Percentiles rank a stretch among this genome's conserved stretches.
These are phyloP conservation scores for Delphinella strobiligena DNA, from an alignment of 2,329 filamentous ascomycete species.

Conservation along the genomic window DNA sequence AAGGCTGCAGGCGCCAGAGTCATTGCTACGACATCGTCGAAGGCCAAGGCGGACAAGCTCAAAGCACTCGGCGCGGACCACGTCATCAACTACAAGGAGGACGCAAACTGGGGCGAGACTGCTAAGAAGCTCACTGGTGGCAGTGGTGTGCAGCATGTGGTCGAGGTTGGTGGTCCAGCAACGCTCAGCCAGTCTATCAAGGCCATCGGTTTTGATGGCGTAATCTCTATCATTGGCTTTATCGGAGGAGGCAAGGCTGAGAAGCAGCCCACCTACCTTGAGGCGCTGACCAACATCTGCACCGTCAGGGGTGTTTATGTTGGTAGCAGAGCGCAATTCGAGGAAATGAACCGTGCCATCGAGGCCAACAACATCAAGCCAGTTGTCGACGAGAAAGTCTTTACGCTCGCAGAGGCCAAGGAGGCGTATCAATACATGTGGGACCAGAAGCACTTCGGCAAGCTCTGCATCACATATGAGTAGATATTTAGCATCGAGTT, in stretches of 20 bases:
- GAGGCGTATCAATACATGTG: constrained; percentile 36
- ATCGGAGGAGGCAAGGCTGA: constrained; percentile 36
- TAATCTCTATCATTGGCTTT: constrained; percentile 47
- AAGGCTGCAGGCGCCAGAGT: constrained; percentile 43
- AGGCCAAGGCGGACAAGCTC: constrained; percentile 36
- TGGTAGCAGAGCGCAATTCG: constrained; percentile 42
- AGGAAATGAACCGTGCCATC: constrained; percentile 48
- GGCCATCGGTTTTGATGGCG: constrained; percentile 36
- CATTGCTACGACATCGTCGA: constrained; percentile 45
- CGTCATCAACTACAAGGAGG: constrained; percentile 45
- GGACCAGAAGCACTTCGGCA: constrained; percentile 38
- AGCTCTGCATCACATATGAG: constrained; percentile 27
- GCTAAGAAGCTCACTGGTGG: constrained; percentile 41
- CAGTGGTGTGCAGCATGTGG: constrained; percentile 47
- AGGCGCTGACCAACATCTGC: constrained; percentile 37
- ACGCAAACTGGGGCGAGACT: constrained; percentile 41
- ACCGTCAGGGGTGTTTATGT: constrained; percentile 47
- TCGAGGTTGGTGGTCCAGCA: constrained; percentile 55
- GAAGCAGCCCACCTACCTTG: constrained; percentile 40
- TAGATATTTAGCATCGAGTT: too few relatives aligned
- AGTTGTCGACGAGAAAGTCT: constrained; percentile 46
- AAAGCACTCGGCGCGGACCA: constrained; percentile 43
- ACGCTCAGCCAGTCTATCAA: constrained; percentile 42
- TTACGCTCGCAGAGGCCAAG: constrained; percentile 38
- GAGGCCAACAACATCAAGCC: constrained; percentile 48